Conservation (phyloP, 352 stramenopile species). For the Phytopythium boreale region DNA sequence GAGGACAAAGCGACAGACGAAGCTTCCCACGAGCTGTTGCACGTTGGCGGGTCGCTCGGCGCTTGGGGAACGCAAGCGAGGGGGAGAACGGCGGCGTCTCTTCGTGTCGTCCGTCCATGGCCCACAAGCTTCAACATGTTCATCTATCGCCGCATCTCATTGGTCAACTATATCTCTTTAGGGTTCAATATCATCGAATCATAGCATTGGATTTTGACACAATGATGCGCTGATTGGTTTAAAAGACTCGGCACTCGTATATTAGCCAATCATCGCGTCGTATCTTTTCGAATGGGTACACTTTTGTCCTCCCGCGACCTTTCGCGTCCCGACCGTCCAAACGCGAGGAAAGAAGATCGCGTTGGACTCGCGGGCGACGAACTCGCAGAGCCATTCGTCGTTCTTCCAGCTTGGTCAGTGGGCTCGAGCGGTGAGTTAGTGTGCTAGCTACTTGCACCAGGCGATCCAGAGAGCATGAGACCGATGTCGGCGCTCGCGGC, state of each 20-base stretch:
- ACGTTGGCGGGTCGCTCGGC: not conserved
- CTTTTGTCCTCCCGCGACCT: not conserved
- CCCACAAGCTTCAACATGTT: not conserved
- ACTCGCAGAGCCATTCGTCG: not conserved
- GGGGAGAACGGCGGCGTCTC: not conserved
- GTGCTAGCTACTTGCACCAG: not conserved
- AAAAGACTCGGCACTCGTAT: conserved; percentile 1
- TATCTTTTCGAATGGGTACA: conserved; percentile 10
- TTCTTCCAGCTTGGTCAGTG: not conserved
- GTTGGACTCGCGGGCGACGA: not conserved
- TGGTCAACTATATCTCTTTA: not conserved
- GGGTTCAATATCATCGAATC: not conserved
- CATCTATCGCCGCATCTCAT: not conserved
- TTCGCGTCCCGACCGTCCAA: conserved; percentile 2
- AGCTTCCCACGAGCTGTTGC: too few species aligned
- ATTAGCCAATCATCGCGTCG: not conserved
- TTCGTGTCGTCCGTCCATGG: not conserved
- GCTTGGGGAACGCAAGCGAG: not conserved
- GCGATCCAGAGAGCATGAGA: not conserved
- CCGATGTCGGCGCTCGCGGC: conserved; percentile 9
- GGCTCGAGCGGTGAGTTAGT: not conserved
- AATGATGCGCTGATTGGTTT: not conserved
- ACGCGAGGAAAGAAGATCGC: not conserved
- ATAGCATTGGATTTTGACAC: not conserved
- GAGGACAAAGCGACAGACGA: not conserved